These are phyloP conservation scores for Fistulinella prunicolor DNA, from an alignment of 768 basidiomycete genomes.

Conservation along the genomic window DNA sequence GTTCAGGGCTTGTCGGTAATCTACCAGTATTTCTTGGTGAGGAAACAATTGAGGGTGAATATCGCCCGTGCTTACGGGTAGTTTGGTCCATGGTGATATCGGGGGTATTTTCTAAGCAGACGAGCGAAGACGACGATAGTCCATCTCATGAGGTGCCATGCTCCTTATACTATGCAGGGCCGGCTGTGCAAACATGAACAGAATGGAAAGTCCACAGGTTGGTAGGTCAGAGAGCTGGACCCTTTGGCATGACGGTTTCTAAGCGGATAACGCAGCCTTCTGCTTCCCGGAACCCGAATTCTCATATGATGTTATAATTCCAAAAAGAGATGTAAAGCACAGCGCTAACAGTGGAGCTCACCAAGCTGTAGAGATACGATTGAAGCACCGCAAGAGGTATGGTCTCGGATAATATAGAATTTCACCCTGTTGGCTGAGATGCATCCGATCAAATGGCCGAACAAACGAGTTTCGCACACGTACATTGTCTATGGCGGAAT, in stretches of 20 bases:
- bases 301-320: neutral
- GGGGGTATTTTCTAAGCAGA: neutral
- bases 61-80: constrained; percentile 9
- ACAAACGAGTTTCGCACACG: neutral
- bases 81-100: constrained; percentile 4
- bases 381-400: neutral
- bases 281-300: neutral
- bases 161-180: constrained; percentile 16
- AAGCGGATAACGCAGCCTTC: neutral
- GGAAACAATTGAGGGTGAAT: neutral
- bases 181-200: constrained; percentile 9
- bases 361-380: constrained; percentile 22
- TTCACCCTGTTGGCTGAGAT: neutral
- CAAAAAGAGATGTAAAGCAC: neutral
- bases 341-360: constrained; percentile 12
- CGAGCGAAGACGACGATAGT: neutral
- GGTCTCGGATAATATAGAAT: neutral
- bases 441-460: neutral
- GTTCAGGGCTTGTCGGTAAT: constrained; percentile 21
- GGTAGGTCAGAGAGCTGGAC: constrained; percentile 6
- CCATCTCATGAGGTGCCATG: neutral
- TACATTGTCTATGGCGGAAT: neutral
- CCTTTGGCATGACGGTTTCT: constrained; percentile 5
- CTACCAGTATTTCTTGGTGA: constrained; percentile 8
- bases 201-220: constrained; percentile 23